Evolutionary conservation across 805 yeast genomes (phyloP).

Genomic region (Starmerella vaccinii): DNA sequence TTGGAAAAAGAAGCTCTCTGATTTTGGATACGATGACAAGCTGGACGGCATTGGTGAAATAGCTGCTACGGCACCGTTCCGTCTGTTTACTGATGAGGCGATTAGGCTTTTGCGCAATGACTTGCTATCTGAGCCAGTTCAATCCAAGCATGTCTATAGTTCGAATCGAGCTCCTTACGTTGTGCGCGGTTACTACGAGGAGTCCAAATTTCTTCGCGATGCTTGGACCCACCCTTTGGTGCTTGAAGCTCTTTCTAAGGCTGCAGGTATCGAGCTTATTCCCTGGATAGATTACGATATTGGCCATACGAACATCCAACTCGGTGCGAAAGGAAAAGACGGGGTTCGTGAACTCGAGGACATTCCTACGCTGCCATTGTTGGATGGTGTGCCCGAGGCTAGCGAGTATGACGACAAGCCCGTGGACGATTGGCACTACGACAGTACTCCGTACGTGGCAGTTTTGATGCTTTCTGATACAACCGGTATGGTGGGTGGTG

Average conservation of each 20-base stretch:
- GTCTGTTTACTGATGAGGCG: constrained; percentile 52
- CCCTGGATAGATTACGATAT: constrained; percentile 50
- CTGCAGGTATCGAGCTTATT: constrained; percentile 51
- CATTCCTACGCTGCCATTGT: constrained; percentile 9
- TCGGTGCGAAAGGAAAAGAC: constrained; percentile 14
- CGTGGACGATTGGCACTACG: constrained; percentile 53
- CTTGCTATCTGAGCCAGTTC: constrained; percentile 33
- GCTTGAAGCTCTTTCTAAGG: constrained; percentile 42
- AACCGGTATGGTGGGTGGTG: constrained; percentile 50
- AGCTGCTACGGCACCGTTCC: constrained; percentile 52
- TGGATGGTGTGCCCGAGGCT: constrained; percentile 5
- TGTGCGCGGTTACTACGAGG: constrained; percentile 41
- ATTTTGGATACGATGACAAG: constrained; percentile 39
- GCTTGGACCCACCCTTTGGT: constrained; percentile 56
- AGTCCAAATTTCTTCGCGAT: constrained; percentile 43
- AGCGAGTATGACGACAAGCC: constrained; percentile 28
- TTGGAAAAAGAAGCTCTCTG: constrained; percentile 38
- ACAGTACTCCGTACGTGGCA: constrained; percentile 55
- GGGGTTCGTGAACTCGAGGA: constrained; percentile 13
- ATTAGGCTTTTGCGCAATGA: constrained; percentile 50
- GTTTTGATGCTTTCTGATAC: constrained; percentile 56
- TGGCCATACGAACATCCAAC: constrained; percentile 41
- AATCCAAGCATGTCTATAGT: constrained; percentile 33
- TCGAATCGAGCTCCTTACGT: constrained; percentile 26
- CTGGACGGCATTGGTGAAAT: constrained; percentile 41